These are phyloP conservation scores for Omphalotus guepiniiformis DNA, from an alignment of 768 basidiomycete species.

Conservation along the genomic window DNA sequence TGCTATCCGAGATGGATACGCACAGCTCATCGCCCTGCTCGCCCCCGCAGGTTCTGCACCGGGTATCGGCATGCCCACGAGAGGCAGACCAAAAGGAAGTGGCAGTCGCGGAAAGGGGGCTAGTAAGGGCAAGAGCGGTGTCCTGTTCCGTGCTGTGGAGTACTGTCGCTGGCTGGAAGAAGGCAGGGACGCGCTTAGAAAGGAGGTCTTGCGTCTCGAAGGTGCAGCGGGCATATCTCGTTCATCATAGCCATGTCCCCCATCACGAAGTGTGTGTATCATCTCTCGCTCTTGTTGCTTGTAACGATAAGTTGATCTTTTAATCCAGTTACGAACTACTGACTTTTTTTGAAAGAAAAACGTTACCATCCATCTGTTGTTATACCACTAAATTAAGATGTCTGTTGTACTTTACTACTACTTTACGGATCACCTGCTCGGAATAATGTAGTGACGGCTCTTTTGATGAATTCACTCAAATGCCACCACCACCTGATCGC, in stretches of 20 bases:
- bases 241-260: neutral
- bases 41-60: conserved; percentile 71
- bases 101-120: conserved; percentile 32
- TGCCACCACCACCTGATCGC: too few species aligned
- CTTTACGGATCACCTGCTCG: too few species aligned
- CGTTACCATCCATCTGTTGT: too few species aligned
- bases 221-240: conserved; percentile 20
- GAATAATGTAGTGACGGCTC: too few species aligned
- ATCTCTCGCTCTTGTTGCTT: too few species aligned
- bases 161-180: conserved; percentile 87
- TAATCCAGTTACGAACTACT: too few species aligned
- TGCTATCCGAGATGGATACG: conserved; percentile 86
- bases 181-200: conserved; percentile 62
- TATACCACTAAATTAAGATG: too few species aligned
- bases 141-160: conserved; percentile 81
- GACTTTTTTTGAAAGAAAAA: too few species aligned
- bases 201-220: conserved; percentile 68
- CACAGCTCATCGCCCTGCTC: conserved; percentile 77
- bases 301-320: too few species aligned
- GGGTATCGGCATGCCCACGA: conserved; percentile 67
- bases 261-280: too few species aligned
- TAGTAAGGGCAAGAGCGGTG: conserved; percentile 87
- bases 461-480: too few species aligned
- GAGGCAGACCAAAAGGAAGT: conserved; percentile 79
- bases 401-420: too few species aligned